Conservation (phyloP, 202 grass and related monocot species). For the Eragrostis tef region DNA sequence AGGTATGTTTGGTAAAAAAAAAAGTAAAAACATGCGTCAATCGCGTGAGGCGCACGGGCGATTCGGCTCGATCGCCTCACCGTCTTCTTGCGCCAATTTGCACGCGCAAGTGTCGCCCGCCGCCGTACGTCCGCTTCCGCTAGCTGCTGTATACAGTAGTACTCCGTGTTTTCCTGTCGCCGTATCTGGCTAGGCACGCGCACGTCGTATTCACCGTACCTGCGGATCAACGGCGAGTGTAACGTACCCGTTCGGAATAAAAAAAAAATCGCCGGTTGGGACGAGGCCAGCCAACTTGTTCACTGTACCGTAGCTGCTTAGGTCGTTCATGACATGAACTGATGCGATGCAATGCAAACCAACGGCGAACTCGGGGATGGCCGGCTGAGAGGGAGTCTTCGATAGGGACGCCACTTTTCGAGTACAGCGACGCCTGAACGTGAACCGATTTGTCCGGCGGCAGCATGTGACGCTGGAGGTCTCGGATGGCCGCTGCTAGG, state of each 20-base stretch:
- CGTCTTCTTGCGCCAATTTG: slow-evolving; percentile 11
- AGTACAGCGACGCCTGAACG: slow-evolving; percentile 35
- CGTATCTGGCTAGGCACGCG: not conserved
- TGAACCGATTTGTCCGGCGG: not conserved
- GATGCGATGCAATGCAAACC: too few species aligned
- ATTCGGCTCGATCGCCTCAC: not conserved
- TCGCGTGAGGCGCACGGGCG: not conserved
- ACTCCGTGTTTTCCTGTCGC: too few species aligned
- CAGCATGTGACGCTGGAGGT: slow-evolving; percentile 31
- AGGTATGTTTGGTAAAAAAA: too few species aligned
- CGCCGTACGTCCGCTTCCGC: too few species aligned
- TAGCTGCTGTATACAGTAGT: too few species aligned
- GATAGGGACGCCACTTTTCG: slow-evolving; percentile 26
- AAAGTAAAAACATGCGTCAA: too few species aligned
- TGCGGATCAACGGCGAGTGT: slow-evolving; percentile 36
- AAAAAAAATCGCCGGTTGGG: too few species aligned
- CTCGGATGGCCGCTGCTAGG: not conserved
- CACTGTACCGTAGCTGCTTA: too few species aligned
- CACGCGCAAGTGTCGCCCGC: not conserved
- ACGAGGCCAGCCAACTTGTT: not conserved
- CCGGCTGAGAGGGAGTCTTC: too few species aligned
- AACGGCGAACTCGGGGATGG: too few species aligned
- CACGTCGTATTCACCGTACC: not conserved
- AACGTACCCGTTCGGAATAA: not conserved
- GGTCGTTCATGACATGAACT: too few species aligned